These are phyloP conservation scores for Diatrype stigma DNA, from an alignment of 2,329 filamentous ascomycete genomes.

Conservation along the genomic window DNA sequence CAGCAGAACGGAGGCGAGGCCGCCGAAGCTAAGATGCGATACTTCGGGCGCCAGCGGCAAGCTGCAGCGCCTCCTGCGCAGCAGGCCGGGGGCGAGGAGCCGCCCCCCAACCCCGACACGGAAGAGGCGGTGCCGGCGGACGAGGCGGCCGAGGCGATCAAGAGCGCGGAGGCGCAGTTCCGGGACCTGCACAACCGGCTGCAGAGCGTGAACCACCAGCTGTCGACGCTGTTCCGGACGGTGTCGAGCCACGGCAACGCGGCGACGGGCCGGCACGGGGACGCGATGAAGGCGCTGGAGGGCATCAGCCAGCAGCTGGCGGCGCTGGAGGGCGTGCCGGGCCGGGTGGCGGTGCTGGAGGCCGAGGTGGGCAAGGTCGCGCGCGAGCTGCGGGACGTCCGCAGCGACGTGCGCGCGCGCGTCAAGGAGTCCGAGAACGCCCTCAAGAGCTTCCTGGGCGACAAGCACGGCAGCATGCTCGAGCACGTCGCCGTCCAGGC, in stretches of 20 bases:
- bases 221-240: conserved; percentile 58
- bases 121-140: conserved; percentile 42
- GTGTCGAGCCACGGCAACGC: conserved; percentile 47
- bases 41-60: conserved; percentile 2
- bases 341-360: conserved; percentile 40
- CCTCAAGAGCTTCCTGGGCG: conserved; percentile 47
- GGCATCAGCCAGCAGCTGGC: conserved; percentile 42
- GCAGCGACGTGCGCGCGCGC: conserved; percentile 49
- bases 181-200: conserved; percentile 80
- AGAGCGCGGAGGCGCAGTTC: conserved; percentile 61
- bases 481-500: conserved; percentile 43
- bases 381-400: conserved; percentile 54
- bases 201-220: conserved; percentile 66
- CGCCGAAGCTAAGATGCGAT: conserved; percentile 1
- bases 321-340: conserved; percentile 39
- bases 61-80: conserved; percentile 14
- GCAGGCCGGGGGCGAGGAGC: conserved; percentile 38
- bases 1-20: conserved; percentile 8
- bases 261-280: conserved; percentile 53
- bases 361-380: conserved; percentile 49
- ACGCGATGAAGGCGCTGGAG: conserved; percentile 45
- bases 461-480: conserved; percentile 46
- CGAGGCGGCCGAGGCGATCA: conserved; percentile 41
- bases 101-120: too few relatives aligned
- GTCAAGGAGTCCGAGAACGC: conserved; percentile 46